A percentile compares a stretch with the other conserved stretches of the same genome.
phyloP scores from a whole-genome alignment of 345 rosid species.

The Citrus mangshanensis region DNA sequence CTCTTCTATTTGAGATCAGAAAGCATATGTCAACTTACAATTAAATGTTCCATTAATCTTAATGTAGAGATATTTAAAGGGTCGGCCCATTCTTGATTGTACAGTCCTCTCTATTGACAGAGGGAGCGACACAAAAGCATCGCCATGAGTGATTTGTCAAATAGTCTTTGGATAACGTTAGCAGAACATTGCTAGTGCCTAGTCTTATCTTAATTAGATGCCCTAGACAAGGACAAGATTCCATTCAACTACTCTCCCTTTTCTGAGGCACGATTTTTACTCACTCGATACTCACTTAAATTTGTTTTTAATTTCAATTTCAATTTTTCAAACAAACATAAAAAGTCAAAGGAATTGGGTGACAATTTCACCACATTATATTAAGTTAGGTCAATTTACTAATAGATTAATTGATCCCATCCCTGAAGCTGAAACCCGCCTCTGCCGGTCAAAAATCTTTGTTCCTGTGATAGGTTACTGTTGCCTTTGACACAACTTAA shows the following conservation, averaged over 20 bases:
- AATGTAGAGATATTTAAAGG: too few species aligned
- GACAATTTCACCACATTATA: background rate
- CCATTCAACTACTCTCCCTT: conserved; percentile 2
- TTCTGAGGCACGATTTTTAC: background rate
- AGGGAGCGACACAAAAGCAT: too few species aligned
- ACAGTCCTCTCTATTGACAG: too few species aligned
- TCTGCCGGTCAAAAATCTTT: conserved; percentile 2
- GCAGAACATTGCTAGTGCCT: too few species aligned
- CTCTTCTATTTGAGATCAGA: too few species aligned
- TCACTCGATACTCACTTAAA: too few species aligned
- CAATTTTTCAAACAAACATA: background rate
- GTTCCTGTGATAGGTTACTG: background rate
- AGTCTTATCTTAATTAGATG: background rate
- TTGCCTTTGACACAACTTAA: too few species aligned
- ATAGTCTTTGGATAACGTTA: background rate
- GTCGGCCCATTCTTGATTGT: too few species aligned
- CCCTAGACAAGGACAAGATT: conserved; percentile 8
- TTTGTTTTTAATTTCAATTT: background rate
- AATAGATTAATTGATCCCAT: background rate
- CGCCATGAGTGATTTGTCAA: background rate
- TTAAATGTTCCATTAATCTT: too few species aligned
- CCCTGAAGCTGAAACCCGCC: background rate
- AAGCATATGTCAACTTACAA: too few species aligned
- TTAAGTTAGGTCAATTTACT: background rate
- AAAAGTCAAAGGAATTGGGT: conserved; percentile 1